A percentile compares a stretch with the other conserved stretches of the same genome.
Conservation (phyloP, 208 protist genomes). For the Dictyostelium gargantuum region DNA sequence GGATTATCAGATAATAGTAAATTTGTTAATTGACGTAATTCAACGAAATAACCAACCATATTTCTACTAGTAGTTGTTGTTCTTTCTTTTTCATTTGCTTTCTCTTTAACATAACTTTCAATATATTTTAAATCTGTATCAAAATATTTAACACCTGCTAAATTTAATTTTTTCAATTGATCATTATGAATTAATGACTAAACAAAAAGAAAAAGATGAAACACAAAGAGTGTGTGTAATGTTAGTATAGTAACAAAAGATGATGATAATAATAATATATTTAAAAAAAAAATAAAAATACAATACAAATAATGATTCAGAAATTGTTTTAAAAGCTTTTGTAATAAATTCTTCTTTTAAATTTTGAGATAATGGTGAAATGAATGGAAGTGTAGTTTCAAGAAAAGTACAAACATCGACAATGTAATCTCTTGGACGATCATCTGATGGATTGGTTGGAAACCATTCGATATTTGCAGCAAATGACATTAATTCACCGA, state of each 20-base stretch:
- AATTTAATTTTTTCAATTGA: conserved; percentile 30
- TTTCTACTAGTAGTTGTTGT: conserved; percentile 6
- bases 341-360: conserved; percentile 52
- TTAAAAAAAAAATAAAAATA: no score
- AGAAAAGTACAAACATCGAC: conserved; percentile 21
- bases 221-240: no score
- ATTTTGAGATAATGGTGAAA: conserved; percentile 7
- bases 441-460: background rate
- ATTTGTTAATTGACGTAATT: conserved; percentile 24
- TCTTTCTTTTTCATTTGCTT: conserved; percentile 47
- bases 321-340: conserved; percentile 52
- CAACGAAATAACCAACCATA: conserved; percentile 25
- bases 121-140: conserved; percentile 31
- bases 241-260: background rate
- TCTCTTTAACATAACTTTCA: conserved; percentile 1
- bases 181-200: background rate
- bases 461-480: conserved; percentile 45
- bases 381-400: conserved; percentile 12
- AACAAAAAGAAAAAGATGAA: background rate
- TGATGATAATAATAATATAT: background rate
- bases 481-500: conserved; percentile 51
- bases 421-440: conserved; percentile 26
- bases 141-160: conserved; percentile 12
- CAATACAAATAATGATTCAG: conserved; percentile 1
- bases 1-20: conserved; percentile 21